These are phyloP conservation scores for Dactylella cylindrospora DNA, from an alignment of 2,329 filamentous ascomycete species.

Conservation along the genomic window DNA sequence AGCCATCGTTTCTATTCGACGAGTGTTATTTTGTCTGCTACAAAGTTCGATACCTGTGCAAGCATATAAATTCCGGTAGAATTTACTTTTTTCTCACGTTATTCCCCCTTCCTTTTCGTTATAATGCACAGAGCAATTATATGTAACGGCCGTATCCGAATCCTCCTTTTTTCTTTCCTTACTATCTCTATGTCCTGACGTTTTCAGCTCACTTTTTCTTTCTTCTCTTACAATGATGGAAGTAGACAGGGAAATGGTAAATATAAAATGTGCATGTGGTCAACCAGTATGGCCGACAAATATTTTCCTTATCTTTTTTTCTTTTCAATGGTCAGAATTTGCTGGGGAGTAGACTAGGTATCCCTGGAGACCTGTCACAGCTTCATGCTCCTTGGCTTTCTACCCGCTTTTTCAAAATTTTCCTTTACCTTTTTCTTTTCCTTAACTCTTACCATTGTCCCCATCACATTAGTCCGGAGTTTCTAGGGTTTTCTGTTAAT, in stretches of 20 bases:
- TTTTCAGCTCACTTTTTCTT: conserved; percentile 8
- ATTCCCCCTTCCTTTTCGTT: conserved; percentile 13
- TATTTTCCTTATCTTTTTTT: too few species aligned
- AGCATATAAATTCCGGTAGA: conserved; percentile 43
- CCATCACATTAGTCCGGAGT: conserved; percentile 44
- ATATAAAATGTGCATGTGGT: too few species aligned
- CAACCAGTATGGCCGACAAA: too few species aligned
- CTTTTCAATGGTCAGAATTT: too few species aligned
- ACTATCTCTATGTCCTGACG: conserved; percentile 18
- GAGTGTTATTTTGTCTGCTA: conserved; percentile 2
- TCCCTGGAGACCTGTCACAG: too few species aligned
- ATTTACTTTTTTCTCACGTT: conserved; percentile 13
- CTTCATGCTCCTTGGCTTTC: too few species aligned
- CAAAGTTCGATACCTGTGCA: conserved; percentile 35
- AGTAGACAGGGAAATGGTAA: conserved; percentile 41
- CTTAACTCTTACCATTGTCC: conserved; percentile 7
- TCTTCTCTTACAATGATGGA: conserved; percentile 27
- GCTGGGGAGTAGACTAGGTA: too few species aligned
- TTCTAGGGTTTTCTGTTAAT: conserved; percentile 42
- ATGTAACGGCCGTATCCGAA: conserved; percentile 43
- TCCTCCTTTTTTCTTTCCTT: conserved; percentile 6
- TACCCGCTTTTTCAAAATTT: conserved; percentile 1
- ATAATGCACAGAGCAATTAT: conserved; percentile 25
- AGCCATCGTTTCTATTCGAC: conserved; percentile 13
- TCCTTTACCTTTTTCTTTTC: too few species aligned